A percentile compares a stretch with the other conserved stretches of the same genome.
Conservation (phyloP, 441 rosid species). For the Erodium moschatum region DNA sequence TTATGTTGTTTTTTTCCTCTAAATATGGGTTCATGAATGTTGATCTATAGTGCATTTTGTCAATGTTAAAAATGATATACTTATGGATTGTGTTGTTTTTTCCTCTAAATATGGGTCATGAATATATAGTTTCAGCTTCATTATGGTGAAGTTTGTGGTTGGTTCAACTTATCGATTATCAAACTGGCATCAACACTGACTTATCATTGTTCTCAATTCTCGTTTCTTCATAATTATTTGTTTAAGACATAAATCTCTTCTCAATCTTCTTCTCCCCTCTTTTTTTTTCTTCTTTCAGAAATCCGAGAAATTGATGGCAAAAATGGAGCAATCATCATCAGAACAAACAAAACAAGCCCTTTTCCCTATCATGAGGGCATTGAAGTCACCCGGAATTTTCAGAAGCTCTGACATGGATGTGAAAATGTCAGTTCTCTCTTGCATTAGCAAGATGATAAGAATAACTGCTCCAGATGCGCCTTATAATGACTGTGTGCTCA, state of each 20-base stretch:
- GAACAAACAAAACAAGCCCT: constrained; percentile 40
- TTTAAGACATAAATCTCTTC: neutral
- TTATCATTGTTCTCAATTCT: constrained; percentile 1
- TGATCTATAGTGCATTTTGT: neutral
- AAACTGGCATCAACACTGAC: neutral
- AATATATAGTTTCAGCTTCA: neutral
- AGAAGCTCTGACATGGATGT: constrained; percentile 50
- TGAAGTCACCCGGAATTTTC: constrained; percentile 42
- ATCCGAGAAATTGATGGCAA: constrained; percentile 39
- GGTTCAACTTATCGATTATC: neutral
- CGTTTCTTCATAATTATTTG: neutral
- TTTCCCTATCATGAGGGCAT: constrained; percentile 42
- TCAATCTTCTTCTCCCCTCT: neutral
- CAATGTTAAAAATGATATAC: neutral
- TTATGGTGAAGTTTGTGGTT: neutral
- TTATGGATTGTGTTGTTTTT: neutral
- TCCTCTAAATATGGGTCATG: neutral
- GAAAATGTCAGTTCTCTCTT: constrained; percentile 49
- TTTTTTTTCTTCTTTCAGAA: constrained; percentile 25
- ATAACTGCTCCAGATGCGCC: constrained; percentile 64
- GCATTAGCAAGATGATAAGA: constrained; percentile 52
- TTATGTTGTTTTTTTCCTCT: neutral
- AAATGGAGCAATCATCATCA: constrained; percentile 47
- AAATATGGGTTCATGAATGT: neutral
- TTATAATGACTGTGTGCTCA: constrained; percentile 50